These are phyloP conservation scores for Mycosphaerelloides madeirae DNA, from an alignment of 2,329 filamentous ascomycete species.

Conservation along the genomic window DNA sequence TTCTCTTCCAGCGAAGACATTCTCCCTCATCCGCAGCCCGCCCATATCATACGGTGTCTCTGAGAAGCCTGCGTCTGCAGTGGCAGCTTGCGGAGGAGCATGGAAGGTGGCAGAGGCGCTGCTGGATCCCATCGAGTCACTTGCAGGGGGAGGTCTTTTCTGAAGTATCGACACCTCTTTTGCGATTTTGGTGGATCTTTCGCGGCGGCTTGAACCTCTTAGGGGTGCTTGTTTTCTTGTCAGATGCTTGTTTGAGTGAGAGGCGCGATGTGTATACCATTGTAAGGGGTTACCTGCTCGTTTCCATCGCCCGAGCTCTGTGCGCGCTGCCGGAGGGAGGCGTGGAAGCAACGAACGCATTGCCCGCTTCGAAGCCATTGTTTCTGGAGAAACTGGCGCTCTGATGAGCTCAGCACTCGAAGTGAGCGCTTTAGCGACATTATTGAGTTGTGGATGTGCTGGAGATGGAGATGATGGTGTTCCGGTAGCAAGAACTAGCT, in stretches of 20 bases:
- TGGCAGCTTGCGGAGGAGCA: conserved; percentile 10
- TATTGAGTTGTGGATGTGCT: background rate
- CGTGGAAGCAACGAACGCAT: conserved; percentile 21
- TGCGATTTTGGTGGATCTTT: conserved; percentile 22
- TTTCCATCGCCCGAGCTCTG: conserved; percentile 8
- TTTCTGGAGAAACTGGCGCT: conserved; percentile 15
- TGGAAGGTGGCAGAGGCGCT: conserved; percentile 14
- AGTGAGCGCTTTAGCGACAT: conserved; percentile 16
- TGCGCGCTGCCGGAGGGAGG: conserved; percentile 10
- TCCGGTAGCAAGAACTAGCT: too few relatives aligned
- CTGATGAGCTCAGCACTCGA: conserved; percentile 15
- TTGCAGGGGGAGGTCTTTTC: conserved; percentile 19
- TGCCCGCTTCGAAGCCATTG: conserved; percentile 15
- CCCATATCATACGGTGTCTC: conserved; percentile 13
- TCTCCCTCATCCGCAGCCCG: conserved; percentile 21
- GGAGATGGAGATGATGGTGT: too few relatives aligned
- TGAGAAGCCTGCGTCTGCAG: conserved; percentile 14
- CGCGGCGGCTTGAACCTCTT: conserved; percentile 7
- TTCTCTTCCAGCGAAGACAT: conserved; percentile 20
- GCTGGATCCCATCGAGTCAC: conserved; percentile 9
- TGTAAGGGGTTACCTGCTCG: conserved; percentile 8
- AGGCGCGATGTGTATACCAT: conserved; percentile 1
- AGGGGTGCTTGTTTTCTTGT: conserved; percentile 7
- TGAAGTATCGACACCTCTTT: conserved; percentile 25
- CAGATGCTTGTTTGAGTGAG: background rate